Evolutionary conservation across 2,329 filamentous ascomycete genomes (phyloP), one percentile per base, ranked within the genome.

Genomic region (Microdochium bolleyi): DNA sequence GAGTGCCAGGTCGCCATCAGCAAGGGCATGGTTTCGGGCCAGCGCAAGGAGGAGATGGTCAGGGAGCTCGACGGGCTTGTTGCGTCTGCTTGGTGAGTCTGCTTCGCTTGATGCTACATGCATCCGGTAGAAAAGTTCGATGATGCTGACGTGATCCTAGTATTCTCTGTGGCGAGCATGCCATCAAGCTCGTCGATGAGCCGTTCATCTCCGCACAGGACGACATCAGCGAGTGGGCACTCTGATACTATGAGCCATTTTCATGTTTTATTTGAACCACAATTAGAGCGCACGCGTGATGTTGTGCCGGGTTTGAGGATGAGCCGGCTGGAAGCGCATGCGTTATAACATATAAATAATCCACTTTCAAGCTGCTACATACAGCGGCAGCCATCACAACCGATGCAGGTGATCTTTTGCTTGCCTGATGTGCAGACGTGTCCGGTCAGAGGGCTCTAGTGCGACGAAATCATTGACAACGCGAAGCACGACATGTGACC

Each of bases 111-210:
- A n/a, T n/a, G n/a, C n/a, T n/a, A n/a, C n/a, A n/a, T n/a, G n/a
- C n/a, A n/a, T n/a, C n/a, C n/a, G n/a, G n/a, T n/a, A n/a, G n/a
- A n/a, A n/a, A n/a, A n/a, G n/a, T n/a, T n/a, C n/a, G n/a, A n/a
- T n/a, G n/a, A 38, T 13, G 16, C 21, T 46, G 8, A 22, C 41
- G 41, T 21, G 16, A 19, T 38, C 16, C n/a, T 46, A 94, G 92
- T 75, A 91, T 97, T 52, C 74, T 99, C 21, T 99, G 94, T 69
- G 92, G 91, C 65, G 94, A 99, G 58, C 83, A 95, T 71, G 94
- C 92, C 2, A 95, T 99, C 64, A 95, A 92, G 73, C 82, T 88
- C 63, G 89, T 99, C 54, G 90, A 96, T 62, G 90, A 96, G 72
- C 92, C 94, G 1, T 97, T 99, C 65, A 82, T 97, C 53, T 81